Percentiles rank a stretch among this genome's conserved stretches.
These are phyloP conservation scores for Schizochytrium sp. DNA, from an alignment of 108 stramenopile species.

Conservation along the genomic window DNA sequence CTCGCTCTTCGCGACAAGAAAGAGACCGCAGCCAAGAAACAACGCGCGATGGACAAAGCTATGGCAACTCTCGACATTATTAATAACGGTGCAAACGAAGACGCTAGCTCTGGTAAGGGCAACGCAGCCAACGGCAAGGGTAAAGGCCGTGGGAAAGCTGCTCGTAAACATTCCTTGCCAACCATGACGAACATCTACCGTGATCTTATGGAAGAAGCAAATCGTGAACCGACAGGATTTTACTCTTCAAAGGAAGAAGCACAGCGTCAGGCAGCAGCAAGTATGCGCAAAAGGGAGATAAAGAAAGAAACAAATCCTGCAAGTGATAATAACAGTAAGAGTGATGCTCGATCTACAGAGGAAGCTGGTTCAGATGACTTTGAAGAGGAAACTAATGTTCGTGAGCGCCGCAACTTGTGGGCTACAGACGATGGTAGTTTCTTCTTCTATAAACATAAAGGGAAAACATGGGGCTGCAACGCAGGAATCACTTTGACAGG, in stretches of 20 bases:
- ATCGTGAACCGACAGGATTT: not conserved
- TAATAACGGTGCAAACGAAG: not conserved
- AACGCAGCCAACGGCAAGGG: conserved; percentile 22
- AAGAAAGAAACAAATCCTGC: not conserved
- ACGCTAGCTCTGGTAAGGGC: not conserved
- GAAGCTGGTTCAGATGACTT: not conserved
- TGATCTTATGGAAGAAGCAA: conserved; percentile 52
- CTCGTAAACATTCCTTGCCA: not conserved
- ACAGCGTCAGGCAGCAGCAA: not conserved
- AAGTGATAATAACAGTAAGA: not conserved
- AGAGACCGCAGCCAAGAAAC: conserved; percentile 37
- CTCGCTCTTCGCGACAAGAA: conserved; percentile 58
- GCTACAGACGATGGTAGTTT: not conserved
- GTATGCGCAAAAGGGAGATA: conserved; percentile 1
- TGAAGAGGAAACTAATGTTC: conserved; percentile 1
- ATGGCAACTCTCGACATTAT: not conserved
- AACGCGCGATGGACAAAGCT: conserved; percentile 12
- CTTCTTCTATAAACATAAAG: not conserved
- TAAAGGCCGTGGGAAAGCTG: not conserved
- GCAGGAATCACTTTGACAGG: not conserved
- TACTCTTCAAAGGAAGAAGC: conserved; percentile 36
- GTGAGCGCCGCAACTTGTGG: conserved; percentile 20
- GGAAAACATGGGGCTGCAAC: not conserved
- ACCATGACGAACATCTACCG: conserved; percentile 58
- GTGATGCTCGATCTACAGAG: not conserved